Conservation (phyloP, 73 alveolate genomes). For the Loxodes magnus region DNA sequence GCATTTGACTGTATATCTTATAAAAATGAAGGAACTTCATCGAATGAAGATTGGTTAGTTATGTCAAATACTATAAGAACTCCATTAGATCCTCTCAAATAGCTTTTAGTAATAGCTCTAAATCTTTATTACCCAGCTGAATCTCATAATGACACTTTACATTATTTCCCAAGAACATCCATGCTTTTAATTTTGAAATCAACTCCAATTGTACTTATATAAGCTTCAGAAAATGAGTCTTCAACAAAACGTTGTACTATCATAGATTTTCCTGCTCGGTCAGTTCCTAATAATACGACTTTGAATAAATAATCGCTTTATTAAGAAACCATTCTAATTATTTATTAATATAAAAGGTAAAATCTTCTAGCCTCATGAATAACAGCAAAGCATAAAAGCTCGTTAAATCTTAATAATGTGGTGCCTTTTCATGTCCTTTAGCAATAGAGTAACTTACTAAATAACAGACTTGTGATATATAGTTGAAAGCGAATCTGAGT, state of each 20-base stretch:
- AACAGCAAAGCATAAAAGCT: no score
- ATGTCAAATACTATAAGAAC: slow-evolving; percentile 27
- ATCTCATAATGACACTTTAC: slow-evolving; percentile 45
- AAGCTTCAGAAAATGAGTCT: slow-evolving; percentile 69
- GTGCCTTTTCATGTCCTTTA: no score
- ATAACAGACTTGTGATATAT: no score
- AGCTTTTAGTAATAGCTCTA: slow-evolving; percentile 46
- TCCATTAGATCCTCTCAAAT: slow-evolving; percentile 37
- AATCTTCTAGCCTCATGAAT: no score
- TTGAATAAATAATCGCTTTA: slow-evolving; percentile 75
- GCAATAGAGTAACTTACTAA: no score
- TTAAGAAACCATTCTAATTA: no score
- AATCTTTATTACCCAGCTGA: slow-evolving; percentile 51
- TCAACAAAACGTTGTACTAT: slow-evolving; percentile 70
- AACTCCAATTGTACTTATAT: slow-evolving; percentile 78
- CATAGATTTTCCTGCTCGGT: slow-evolving; percentile 77
- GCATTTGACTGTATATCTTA: no score
- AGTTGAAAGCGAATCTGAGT: no score
- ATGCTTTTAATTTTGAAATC: slow-evolving; percentile 54
- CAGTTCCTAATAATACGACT: slow-evolving; percentile 66
- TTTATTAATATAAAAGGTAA: no score
- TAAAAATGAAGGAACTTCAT: not conserved
- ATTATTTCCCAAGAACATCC: slow-evolving; percentile 21
- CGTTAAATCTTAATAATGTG: no score
- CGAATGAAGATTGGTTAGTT: slow-evolving; percentile 3